A percentile compares a stretch with the other conserved stretches of the same genome.
These are phyloP conservation scores for Mariannaea elegans DNA, from an alignment of 2,329 filamentous ascomycete species.

Conservation along the genomic window DNA sequence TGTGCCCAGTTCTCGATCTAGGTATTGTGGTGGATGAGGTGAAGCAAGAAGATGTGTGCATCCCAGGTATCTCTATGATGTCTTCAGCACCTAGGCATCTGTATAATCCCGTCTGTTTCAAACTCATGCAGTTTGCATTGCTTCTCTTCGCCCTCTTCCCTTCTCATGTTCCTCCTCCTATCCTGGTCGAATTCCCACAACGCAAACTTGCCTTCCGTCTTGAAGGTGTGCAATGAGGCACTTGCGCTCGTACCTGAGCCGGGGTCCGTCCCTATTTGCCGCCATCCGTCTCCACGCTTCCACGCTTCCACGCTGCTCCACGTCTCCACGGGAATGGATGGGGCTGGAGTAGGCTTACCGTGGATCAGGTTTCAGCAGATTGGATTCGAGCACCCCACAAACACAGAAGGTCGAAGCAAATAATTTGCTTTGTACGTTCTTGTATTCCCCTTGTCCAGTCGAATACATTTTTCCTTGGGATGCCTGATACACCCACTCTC, in stretches of 20 bases:
- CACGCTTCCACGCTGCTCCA: slow-evolving; percentile 6
- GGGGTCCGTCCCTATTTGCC: slow-evolving; percentile 1
- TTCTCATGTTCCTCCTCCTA: neutral
- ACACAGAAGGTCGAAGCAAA: neutral
- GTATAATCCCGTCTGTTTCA: too few relatives aligned
- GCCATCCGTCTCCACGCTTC: slow-evolving; percentile 22
- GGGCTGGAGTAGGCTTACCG: slow-evolving; percentile 8
- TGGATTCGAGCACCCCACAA: neutral
- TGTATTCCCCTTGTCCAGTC: neutral
- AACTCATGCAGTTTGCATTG: too few relatives aligned
- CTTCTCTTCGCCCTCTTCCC: neutral
- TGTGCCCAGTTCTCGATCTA: slow-evolving; percentile 6
- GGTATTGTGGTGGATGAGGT: slow-evolving; percentile 3
- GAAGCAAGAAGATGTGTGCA: neutral
- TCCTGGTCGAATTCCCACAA: too few relatives aligned
- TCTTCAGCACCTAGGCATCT: too few relatives aligned
- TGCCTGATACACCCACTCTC: neutral
- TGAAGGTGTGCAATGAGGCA: slow-evolving; percentile 1
- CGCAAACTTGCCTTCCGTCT: neutral
- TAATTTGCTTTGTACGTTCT: neutral
- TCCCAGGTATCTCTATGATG: neutral
- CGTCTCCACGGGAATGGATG: slow-evolving; percentile 12
- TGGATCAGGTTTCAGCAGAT: slow-evolving; percentile 17
- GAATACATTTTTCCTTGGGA: neutral
- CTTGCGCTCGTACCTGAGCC: slow-evolving; percentile 2